Percentiles rank a stretch among this genome's conserved stretches.
phyloP scores from a whole-genome alignment of 495 filamentous ascomycete species.

The Podospora comata region DNA sequence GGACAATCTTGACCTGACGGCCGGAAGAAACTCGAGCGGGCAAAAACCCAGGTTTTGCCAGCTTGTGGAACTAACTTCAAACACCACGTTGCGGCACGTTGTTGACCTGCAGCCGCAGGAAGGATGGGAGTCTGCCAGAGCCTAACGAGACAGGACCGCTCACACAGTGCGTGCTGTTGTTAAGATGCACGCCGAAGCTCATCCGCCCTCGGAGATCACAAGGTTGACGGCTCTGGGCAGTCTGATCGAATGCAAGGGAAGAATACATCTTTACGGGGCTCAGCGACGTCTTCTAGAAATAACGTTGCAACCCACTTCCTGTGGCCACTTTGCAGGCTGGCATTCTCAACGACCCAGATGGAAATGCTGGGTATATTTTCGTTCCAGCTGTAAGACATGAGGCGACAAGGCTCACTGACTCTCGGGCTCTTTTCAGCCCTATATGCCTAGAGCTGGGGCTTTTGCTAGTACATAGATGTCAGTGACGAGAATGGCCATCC shows the following conservation, averaged over 20 bases:
- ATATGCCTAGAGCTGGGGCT: neutral
- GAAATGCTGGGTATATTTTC: neutral
- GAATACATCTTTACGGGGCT: no score
- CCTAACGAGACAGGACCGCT: conserved; percentile 4
- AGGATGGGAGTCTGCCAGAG: neutral
- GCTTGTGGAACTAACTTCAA: neutral
- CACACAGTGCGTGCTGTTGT: conserved; percentile 1
- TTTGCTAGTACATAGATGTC: neutral
- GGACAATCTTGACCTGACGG: conserved; percentile 1
- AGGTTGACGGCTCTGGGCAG: neutral
- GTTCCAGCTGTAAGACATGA: neutral
- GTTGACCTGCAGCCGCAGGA: neutral
- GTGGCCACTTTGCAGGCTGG: no score
- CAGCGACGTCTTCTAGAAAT: no score
- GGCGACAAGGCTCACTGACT: neutral
- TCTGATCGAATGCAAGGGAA: neutral
- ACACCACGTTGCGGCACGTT: neutral
- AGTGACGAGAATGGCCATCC: neutral
- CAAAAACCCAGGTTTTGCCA: neutral
- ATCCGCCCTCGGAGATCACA: no score
- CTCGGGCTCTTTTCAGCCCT: neutral
- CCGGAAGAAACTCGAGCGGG: neutral
- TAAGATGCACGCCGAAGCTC: neutral
- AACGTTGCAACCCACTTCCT: conserved; percentile 5
- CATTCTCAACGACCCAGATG: no score